phyloP scores from a whole-genome alignment of 2,329 filamentous ascomycete genomes.

The Aureobasidium namibiae region DNA sequence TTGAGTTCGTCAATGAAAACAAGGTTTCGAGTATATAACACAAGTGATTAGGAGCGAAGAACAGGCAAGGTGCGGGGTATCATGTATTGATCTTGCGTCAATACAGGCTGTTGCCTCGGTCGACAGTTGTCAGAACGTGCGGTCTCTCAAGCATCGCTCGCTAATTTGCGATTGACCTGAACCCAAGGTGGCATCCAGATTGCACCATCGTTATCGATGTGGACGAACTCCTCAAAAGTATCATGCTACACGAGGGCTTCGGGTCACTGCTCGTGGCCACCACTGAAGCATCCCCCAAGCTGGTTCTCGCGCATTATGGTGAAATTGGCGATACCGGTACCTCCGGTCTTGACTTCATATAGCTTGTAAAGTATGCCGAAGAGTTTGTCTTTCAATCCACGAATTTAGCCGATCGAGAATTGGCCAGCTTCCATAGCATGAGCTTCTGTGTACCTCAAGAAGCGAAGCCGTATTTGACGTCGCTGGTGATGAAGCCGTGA shows the following conservation, averaged over 20 bases:
- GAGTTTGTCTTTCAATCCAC: slow-evolving; percentile 26
- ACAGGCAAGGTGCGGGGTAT: no score
- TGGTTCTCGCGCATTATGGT: slow-evolving; percentile 31
- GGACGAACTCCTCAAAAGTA: slow-evolving; percentile 30
- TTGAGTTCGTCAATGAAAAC: no score
- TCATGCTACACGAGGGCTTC: slow-evolving; percentile 30
- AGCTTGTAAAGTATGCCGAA: slow-evolving; percentile 35
- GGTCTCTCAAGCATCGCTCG: background rate
- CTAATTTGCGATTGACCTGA: background rate
- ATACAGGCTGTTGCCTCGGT: background rate
- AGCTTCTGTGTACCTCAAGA: slow-evolving; percentile 32
- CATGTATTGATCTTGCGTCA: no score
- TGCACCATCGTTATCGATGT: slow-evolving; percentile 35
- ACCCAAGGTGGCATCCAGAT: slow-evolving; percentile 6
- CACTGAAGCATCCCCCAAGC: slow-evolving; percentile 31
- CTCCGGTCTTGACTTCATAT: slow-evolving; percentile 35
- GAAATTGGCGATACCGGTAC: slow-evolving; percentile 36
- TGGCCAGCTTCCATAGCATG: slow-evolving; percentile 41
- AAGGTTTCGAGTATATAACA: no score
- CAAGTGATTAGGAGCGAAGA: no score
- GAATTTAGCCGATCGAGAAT: slow-evolving; percentile 35
- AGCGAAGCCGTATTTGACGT: slow-evolving; percentile 36
- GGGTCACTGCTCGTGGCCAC: slow-evolving; percentile 37
- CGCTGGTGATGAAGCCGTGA: slow-evolving; percentile 39
- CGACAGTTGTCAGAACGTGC: background rate